These are phyloP conservation scores for Catharanthus roseus DNA, from an alignment of 257 asterid genomes.

Conservation along the genomic window DNA sequence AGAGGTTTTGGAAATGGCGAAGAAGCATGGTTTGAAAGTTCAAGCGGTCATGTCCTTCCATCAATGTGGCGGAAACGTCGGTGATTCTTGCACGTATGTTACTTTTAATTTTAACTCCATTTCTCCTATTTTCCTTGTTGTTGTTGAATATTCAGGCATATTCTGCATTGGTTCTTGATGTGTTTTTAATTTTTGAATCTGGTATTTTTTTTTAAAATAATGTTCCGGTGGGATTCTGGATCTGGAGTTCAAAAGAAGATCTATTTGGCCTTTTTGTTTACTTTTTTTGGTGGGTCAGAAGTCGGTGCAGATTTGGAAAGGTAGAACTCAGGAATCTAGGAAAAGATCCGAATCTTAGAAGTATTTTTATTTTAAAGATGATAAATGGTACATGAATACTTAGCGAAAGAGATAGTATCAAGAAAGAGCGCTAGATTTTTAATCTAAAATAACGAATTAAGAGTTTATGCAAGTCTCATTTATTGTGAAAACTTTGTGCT, in stretches of 20 bases:
- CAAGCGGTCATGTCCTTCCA: conserved; percentile 99
- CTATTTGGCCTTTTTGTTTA: not conserved
- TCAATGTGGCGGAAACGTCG: conserved; percentile 97
- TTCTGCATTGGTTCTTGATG: not conserved
- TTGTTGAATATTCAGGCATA: not conserved
- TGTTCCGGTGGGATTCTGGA: conserved; percentile 18
- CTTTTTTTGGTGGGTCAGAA: conserved; percentile 3
- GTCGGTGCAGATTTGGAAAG: not conserved
- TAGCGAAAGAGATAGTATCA: too few species aligned
- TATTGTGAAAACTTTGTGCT: not conserved
- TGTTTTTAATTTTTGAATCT: not conserved
- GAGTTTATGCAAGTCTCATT: not conserved
- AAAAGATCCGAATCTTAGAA: not conserved
- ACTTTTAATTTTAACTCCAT: not conserved
- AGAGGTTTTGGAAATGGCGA: conserved; percentile 90
- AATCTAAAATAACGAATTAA: not conserved
- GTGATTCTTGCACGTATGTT: conserved; percentile 90
- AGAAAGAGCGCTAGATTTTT: too few species aligned
- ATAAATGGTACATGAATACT: not conserved
- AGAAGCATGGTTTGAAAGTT: conserved; percentile 81
- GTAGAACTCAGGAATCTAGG: not conserved
- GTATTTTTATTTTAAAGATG: not conserved
- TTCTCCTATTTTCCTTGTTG: not conserved
- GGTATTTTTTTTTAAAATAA: not conserved
- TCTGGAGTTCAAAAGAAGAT: conserved; percentile 7